Evolutionary conservation across 2,329 filamentous ascomycete genomes (phyloP).

Genomic region (Hypoxylon sp.): DNA sequence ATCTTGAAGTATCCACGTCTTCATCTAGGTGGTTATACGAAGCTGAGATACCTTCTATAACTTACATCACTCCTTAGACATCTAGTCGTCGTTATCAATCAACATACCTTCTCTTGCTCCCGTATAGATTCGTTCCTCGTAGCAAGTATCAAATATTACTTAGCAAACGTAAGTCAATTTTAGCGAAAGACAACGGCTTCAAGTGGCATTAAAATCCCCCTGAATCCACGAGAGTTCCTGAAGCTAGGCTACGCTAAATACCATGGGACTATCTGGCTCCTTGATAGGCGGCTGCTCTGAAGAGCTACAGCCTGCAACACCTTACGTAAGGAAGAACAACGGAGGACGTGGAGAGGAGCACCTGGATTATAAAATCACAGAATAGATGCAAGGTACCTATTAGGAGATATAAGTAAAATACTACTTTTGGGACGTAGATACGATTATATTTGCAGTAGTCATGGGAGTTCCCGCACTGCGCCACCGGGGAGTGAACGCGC

Average conservation of each 20-base stretch:
- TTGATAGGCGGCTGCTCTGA: background rate
- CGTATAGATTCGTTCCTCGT: background rate
- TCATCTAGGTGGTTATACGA: background rate
- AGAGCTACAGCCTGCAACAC: background rate
- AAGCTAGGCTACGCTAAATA: no score
- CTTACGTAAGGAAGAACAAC: no score
- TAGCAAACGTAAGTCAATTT: background rate
- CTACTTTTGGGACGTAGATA: background rate
- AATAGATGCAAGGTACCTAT: no score
- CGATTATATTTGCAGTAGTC: background rate
- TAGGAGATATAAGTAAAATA: background rate
- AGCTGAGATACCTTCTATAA: background rate
- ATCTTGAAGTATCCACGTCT: background rate
- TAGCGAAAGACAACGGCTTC: background rate
- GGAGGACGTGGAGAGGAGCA: background rate
- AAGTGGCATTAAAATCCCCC: no score
- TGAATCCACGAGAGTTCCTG: no score
- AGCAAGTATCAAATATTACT: background rate
- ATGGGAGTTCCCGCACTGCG: constrained; percentile 4
- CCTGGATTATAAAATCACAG: no score
- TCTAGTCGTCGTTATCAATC: background rate
- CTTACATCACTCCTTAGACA: background rate
- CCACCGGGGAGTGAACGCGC: constrained; percentile 11
- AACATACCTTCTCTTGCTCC: background rate
- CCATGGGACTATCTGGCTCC: background rate